A percentile compares a stretch with the other conserved stretches of the same genome.
Evolutionary conservation across 2,329 filamentous ascomycete genomes (phyloP).

Genomic region (Aspergillus sp.): DNA sequence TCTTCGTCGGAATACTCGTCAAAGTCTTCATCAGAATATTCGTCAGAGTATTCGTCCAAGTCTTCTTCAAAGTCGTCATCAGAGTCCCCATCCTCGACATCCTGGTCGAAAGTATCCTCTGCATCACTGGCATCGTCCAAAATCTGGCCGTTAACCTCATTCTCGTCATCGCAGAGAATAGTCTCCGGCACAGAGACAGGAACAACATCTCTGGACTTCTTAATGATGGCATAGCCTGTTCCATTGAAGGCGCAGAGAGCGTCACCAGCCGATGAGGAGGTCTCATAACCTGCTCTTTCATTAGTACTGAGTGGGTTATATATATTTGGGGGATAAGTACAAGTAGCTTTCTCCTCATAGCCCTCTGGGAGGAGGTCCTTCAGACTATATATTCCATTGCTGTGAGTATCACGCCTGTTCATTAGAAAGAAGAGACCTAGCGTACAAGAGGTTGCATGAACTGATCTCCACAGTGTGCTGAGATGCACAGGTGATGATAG

Average conservation of each 20-base stretch:
- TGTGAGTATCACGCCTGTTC: background rate
- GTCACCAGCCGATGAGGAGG: conserved; percentile 15
- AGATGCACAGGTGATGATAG: conserved; percentile 20
- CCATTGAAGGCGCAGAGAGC: conserved; percentile 32
- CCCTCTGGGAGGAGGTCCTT: conserved; percentile 16
- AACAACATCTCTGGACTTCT: background rate
- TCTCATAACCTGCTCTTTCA: conserved; percentile 20
- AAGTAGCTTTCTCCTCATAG: conserved; percentile 19
- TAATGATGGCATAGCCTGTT: conserved; percentile 21
- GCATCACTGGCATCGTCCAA: background rate
- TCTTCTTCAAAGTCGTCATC: too few relatives aligned
- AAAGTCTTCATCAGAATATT: too few relatives aligned
- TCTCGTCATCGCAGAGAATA: conserved; percentile 12
- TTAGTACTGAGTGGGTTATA: background rate
- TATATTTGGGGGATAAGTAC: conserved; percentile 10
- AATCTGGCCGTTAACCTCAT: background rate
- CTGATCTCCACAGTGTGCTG: conserved; percentile 13
- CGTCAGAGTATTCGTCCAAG: too few relatives aligned
- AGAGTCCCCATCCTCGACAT: background rate
- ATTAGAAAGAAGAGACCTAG: background rate
- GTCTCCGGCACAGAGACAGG: conserved; percentile 18
- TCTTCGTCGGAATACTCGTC: too few relatives aligned
- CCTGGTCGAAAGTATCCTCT: background rate
- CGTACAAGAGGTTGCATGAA: conserved; percentile 24
- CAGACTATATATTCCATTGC: conserved; percentile 13